phyloP scores from a whole-genome alignment of 768 basidiomycete genomes.

The Hypholoma fasciculare region DNA sequence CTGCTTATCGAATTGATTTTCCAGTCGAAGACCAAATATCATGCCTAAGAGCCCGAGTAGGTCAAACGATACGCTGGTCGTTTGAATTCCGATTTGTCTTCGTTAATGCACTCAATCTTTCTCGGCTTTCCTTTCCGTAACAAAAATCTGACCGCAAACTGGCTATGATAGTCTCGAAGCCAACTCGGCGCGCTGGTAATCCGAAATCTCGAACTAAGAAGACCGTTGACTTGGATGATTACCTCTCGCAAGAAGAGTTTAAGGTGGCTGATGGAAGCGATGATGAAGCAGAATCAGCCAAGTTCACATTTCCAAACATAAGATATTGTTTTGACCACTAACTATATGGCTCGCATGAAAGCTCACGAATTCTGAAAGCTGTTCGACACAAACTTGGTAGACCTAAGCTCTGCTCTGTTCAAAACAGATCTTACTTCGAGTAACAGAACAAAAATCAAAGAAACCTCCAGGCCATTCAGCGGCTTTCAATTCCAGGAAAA shows the following conservation, averaged over 20 bases:
- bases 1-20: too few species aligned
- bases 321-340: not conserved
- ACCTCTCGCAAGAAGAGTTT: not conserved
- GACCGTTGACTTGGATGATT: not conserved
- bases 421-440: not conserved
- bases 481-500: conserved; percentile 10
- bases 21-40: too few species aligned
- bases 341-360: not conserved
- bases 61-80: too few species aligned
- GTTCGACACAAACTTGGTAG: conserved; percentile 2
- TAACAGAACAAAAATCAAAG: conserved; percentile 3
- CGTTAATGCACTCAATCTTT: too few species aligned
- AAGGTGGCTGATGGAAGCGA: not conserved
- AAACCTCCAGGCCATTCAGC: conserved; percentile 4
- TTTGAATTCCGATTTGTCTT: too few species aligned
- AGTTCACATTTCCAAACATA: not conserved
- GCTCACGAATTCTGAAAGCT: not conserved
- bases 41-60: too few species aligned
- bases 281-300: not conserved
- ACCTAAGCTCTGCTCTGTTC: not conserved
- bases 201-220: not conserved
- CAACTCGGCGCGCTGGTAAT: not conserved
- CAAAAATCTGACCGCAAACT: too few species aligned
- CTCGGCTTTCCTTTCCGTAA: too few species aligned
- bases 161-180: not conserved